Evolutionary conservation across 305 asterid genomes (phyloP).

Genomic region (Rubia tinctorum): DNA sequence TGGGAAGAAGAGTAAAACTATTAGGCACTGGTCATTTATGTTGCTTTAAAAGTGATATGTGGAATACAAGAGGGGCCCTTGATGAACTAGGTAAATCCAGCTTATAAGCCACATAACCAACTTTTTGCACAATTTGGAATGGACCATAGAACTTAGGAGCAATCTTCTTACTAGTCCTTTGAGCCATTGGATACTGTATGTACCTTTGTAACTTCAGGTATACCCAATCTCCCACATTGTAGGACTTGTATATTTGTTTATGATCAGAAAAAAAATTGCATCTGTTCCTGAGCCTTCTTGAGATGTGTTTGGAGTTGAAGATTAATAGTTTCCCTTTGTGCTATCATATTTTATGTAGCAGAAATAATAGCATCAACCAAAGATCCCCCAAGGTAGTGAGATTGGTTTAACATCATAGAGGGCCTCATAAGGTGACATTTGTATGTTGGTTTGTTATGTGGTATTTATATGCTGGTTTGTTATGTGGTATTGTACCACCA

Average conservation of each 20-base stretch:
- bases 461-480: neutral
- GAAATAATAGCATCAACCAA: neutral
- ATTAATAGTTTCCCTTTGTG: neutral
- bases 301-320: neutral
- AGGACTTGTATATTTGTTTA: neutral
- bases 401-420: neutral
- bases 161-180: neutral
- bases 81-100: neutral
- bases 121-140: neutral
- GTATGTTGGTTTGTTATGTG: no score
- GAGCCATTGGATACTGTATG: neutral
- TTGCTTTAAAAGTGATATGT: neutral
- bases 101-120: neutral
- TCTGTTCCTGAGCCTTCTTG: neutral
- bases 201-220: constrained; percentile 1
- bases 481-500: constrained; percentile 1
- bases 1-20: neutral
- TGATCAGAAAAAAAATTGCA: neutral
- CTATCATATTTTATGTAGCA: neutral
- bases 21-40: neutral
- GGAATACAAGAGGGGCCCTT: neutral
- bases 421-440: neutral
- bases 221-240: neutral
- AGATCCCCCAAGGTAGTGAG: neutral
- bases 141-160: neutral